Conservation (phyloP, 768 basidiomycete genomes). For the Clathrus columnatus region DNA sequence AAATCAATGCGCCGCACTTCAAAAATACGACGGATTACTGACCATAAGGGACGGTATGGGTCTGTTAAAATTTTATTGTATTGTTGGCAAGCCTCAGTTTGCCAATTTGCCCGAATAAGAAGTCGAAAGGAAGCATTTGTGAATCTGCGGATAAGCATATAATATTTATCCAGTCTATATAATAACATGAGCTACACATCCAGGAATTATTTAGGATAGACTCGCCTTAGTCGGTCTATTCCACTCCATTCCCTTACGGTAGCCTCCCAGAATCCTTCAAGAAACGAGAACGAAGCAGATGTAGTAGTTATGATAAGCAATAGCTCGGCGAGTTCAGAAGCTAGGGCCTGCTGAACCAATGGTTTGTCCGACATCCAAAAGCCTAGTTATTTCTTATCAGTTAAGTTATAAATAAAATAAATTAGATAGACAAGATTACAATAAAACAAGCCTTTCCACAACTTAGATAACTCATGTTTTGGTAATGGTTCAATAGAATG, state of each 20-base stretch:
- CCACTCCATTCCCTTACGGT: constrained; percentile 90
- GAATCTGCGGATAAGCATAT: constrained; percentile 87
- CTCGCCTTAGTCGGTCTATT: constrained; percentile 79
- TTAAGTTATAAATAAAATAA: neutral
- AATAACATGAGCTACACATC: too few relatives aligned
- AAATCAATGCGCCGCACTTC: constrained; percentile 9
- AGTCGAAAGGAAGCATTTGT: constrained; percentile 80
- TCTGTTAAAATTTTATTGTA: constrained; percentile 61
- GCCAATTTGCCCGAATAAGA: constrained; percentile 66
- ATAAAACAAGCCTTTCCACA: constrained; percentile 98
- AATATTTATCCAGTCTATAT: constrained; percentile 90
- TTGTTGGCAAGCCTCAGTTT: constrained; percentile 38
- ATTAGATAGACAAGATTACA: constrained; percentile 40
- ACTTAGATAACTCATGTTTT: constrained; percentile 73
- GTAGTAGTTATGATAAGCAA: constrained; percentile 56
- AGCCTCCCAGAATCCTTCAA: constrained; percentile 86
- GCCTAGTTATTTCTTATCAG: constrained; percentile 37
- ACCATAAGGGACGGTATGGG: constrained; percentile 83
- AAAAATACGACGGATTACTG: constrained; percentile 16
- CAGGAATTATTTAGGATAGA: too few relatives aligned
- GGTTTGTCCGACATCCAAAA: constrained; percentile 99
- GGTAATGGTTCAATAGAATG: constrained; percentile 48
- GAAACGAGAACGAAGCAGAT: constrained; percentile 58
- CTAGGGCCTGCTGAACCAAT: constrained; percentile 86
- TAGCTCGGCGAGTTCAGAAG: constrained; percentile 76